These are phyloP conservation scores for Venturia effusa DNA, from an alignment of 2,329 filamentous ascomycete species.

Conservation along the genomic window DNA sequence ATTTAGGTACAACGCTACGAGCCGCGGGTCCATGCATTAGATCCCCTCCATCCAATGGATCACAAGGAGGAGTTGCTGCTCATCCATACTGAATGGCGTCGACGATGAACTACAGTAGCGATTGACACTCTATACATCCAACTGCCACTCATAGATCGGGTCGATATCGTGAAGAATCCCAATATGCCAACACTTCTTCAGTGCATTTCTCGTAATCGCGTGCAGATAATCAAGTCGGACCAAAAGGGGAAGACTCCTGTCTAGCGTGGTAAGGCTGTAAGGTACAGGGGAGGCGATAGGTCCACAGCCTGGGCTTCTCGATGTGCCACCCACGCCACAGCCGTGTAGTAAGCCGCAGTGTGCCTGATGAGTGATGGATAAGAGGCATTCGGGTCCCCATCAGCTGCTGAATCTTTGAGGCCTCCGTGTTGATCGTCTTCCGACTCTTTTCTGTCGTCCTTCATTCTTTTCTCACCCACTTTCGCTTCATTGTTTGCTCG, in stretches of 20 bases:
- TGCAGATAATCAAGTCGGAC: neutral
- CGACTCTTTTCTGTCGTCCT: neutral
- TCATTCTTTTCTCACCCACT: neutral
- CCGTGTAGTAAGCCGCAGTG: neutral
- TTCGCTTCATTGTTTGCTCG: neutral
- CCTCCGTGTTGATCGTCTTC: constrained; percentile 2
- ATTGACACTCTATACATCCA: too few species aligned
- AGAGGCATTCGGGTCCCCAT: neutral
- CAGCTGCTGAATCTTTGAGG: neutral
- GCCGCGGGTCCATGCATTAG: neutral
- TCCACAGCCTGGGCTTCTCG: neutral
- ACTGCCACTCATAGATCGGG: too few species aligned
- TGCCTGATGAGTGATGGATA: neutral
- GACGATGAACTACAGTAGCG: too few species aligned
- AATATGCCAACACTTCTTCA: too few species aligned
- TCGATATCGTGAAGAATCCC: too few species aligned
- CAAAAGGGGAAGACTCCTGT: neutral
- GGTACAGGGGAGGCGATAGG: neutral
- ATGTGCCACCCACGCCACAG: neutral
- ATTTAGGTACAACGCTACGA: neutral
- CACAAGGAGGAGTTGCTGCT: too few species aligned
- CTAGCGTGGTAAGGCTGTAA: neutral
- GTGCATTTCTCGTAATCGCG: too few species aligned
- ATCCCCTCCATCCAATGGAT: neutral
- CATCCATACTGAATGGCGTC: too few species aligned